Evolutionary conservation across 169 alveolate genomes (phyloP), one percentile per base, ranked within the genome.

Genomic region (Eimeria necatrix): DNA sequence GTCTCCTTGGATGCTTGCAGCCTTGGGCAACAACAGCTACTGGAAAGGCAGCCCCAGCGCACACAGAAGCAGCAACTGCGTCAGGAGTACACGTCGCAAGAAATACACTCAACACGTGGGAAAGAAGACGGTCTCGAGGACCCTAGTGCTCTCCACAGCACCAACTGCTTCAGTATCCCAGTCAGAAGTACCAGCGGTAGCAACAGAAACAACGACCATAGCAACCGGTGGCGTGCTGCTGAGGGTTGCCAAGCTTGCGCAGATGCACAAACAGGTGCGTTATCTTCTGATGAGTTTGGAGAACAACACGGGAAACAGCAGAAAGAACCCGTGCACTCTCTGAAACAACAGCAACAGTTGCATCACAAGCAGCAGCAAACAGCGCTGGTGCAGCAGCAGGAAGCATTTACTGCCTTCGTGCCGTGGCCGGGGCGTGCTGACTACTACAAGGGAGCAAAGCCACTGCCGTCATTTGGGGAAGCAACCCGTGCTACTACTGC

Each of bases 361-460:
- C 51, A 52, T 20, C 24, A 41, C n/a, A n/a, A 7, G 90, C 90
- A 8, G 74, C 73, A 81, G 90, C 90, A 53, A 20, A 9, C 20
- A 52, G 56, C 4, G n/a, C 74, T 51, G 52, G 49, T 51, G 90
- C 64, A n/a, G 74, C 26, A 81, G 49, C 73, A 81, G 51, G 74
- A 49, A 6, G 73, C 16, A 10, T 81, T 81, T 52, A 20, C 90
- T 53, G 46, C 52, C 61, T 81, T 81, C 18, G 90, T 81, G 71
- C 90, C 90, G 22, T 81, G 90, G 90, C 90, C 90, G 4, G 90
- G 73, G 1, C 90, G 90, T 7, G 20, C 90, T 32, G 32, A 18
- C 8, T 10, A 52, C 81, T 71, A 24, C 81, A 22, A 52, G 81
- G 53, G 81, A 26, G 56, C n/a, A 71, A 9, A n/a, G 5, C 26